These are phyloP conservation scores for Aquilaria sinensis DNA, from an alignment of 345 rosid genomes.

Conservation along the genomic window DNA sequence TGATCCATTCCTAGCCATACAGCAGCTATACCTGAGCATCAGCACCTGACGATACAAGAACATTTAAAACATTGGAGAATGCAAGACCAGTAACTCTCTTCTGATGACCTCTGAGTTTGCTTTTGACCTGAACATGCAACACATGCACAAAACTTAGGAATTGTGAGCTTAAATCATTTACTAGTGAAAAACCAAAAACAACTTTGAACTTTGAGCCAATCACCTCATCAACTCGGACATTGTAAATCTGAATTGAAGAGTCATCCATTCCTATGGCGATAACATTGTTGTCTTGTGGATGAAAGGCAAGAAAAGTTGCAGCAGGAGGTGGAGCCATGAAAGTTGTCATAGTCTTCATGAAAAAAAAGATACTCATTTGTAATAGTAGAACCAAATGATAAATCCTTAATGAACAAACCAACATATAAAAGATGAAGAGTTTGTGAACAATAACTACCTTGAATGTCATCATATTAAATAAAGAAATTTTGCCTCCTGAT, in stretches of 20 bases:
- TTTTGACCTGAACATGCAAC: slow-evolving; percentile 46
- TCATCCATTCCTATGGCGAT: slow-evolving; percentile 92
- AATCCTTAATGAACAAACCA: background rate
- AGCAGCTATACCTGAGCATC: slow-evolving; percentile 56
- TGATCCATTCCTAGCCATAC: background rate
- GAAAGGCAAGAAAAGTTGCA: slow-evolving; percentile 75
- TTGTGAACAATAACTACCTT: slow-evolving; percentile 35
- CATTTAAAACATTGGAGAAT: slow-evolving; percentile 57
- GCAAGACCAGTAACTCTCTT: slow-evolving; percentile 79
- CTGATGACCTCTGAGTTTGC: slow-evolving; percentile 76
- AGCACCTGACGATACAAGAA: slow-evolving; percentile 80
- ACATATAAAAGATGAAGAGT: background rate
- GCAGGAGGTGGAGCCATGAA: slow-evolving; percentile 87
- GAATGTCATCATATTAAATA: slow-evolving; percentile 90
- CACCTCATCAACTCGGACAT: slow-evolving; percentile 86
- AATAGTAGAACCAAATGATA: background rate
- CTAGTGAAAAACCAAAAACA: background rate
- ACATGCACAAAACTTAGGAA: background rate
- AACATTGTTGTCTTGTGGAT: slow-evolving; percentile 81
- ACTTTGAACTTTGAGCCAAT: background rate
- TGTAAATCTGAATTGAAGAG: slow-evolving; percentile 74
- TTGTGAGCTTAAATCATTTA: background rate
- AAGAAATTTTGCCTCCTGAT: slow-evolving; percentile 79
- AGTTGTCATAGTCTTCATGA: slow-evolving; percentile 49
- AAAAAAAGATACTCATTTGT: background rate